phyloP scores from a whole-genome alignment of 2,329 filamentous ascomycete genomes.

The Penicillium decumbens region DNA sequence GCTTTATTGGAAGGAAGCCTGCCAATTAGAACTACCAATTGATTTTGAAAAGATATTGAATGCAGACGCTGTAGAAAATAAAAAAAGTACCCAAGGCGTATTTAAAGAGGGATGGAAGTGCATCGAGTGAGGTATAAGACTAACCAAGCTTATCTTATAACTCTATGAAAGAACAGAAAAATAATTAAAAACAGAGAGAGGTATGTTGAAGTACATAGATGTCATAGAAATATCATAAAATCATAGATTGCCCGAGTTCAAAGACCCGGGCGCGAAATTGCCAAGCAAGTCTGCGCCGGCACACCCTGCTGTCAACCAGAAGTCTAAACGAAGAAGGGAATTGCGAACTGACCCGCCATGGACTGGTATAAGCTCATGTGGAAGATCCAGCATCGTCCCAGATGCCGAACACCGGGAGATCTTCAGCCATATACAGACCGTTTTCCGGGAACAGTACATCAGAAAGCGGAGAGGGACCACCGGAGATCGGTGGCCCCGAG shows the following conservation, averaged over 20 bases:
- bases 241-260: slow-evolving; percentile 1
- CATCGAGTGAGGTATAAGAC: not conserved
- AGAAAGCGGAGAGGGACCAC: slow-evolving; percentile 30
- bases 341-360: not conserved
- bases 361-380: not conserved
- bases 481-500: slow-evolving; percentile 11
- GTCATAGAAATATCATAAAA: slow-evolving; percentile 2
- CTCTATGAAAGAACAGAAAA: not conserved
- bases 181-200: not conserved
- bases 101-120: not conserved
- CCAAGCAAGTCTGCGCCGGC: not conserved
- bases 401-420: slow-evolving; percentile 31
- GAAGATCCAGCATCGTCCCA: slow-evolving; percentile 24
- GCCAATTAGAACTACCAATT: not conserved
- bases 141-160: not conserved
- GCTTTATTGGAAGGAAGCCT: not conserved
- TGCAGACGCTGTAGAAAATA: not conserved
- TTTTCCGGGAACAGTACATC: slow-evolving; percentile 33
- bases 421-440: slow-evolving; percentile 34
- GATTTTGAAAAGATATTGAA: not conserved
- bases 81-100: not conserved
- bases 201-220: not conserved
- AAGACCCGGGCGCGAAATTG: not conserved
- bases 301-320: slow-evolving; percentile 2
- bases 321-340: not conserved